phyloP scores from a whole-genome alignment of 306 rosid genomes.

The Rosa multiflora region DNA sequence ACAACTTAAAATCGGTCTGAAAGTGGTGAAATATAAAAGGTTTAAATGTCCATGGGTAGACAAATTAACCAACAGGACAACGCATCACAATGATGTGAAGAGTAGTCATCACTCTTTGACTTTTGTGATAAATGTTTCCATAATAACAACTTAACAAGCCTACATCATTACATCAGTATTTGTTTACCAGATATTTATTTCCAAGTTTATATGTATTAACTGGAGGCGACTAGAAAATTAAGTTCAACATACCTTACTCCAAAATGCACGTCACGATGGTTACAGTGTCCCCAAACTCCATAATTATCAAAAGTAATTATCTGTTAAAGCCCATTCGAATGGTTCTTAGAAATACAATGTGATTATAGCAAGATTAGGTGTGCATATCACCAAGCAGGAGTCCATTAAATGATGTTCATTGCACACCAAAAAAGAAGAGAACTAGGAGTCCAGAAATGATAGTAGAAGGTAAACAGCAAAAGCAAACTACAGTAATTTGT shows the following conservation, averaged over 20 bases:
- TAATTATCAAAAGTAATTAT: constrained; percentile 76
- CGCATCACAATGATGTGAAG: background rate
- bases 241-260: constrained; percentile 65
- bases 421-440: no score
- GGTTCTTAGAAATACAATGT: no score
- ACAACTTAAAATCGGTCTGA: background rate
- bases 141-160: background rate
- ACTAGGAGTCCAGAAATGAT: no score
- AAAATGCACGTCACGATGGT: constrained; percentile 75
- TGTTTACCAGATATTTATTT: no score
- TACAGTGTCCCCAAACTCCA: constrained; percentile 93
- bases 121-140: no score
- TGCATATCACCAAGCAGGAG: background rate
- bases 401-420: background rate
- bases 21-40: background rate
- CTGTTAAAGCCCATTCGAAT: constrained; percentile 37
- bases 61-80: background rate
- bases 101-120: background rate
- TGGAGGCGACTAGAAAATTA: background rate
- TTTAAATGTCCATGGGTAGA: background rate
- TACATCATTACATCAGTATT: no score
- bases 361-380: no score
- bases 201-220: background rate
- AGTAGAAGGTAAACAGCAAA: no score
- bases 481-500: no score